Base-by-base conservation (phyloP, 2,329 filamentous ascomycete genomes). In the Fusarium sp. region DNA sequence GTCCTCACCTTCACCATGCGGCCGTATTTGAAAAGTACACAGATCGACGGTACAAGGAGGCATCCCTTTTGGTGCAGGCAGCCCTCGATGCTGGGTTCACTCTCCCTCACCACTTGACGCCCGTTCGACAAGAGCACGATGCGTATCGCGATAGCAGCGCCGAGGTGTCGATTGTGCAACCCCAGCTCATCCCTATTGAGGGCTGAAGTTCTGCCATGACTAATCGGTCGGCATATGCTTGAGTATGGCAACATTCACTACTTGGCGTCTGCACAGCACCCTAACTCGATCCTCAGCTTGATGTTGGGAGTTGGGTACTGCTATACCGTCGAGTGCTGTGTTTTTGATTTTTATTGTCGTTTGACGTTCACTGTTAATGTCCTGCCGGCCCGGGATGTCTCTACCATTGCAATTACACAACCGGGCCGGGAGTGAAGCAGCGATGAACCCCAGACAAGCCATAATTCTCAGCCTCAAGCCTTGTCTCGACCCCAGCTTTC, bases 11-110 rank as follows among this genome's bases (percentile, higher is more conserved):
- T 75, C 96, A 99, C 77, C 96, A 99, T 78, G 82, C 85, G 28
- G 93, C 94, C 9, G 91, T 99, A 42, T 98, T 89, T 77, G 93
- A 97, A 58, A 99, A 99, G 81, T 99, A 98, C 81, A 86, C 89
- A 38, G 92, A 97, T 78, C 92, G 91, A 77, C 90, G 92, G 54
- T 98, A 94, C 85, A 97, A 97, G 85, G 88, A 91, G 57, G 93
- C 93, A 11, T 93, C 96, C 18, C 81, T 88, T 20, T 94, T 92
- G 72, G 95, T 97, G 57, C 90, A 95, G 78, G 85, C 84, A 18
- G 91, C 95, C 78, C 84, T 98, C 68, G 81, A 83, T 61, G 87
- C 86, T 20, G 88, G 88, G 6, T 90, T 89, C 72, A 78, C 73
- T 26, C 80, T 90, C 33, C 81, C 85, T 15, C 80, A 82, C 51